Base-by-base conservation (phyloP, 179 eudicot genomes). In the Heliamphora pulchella region DNA sequence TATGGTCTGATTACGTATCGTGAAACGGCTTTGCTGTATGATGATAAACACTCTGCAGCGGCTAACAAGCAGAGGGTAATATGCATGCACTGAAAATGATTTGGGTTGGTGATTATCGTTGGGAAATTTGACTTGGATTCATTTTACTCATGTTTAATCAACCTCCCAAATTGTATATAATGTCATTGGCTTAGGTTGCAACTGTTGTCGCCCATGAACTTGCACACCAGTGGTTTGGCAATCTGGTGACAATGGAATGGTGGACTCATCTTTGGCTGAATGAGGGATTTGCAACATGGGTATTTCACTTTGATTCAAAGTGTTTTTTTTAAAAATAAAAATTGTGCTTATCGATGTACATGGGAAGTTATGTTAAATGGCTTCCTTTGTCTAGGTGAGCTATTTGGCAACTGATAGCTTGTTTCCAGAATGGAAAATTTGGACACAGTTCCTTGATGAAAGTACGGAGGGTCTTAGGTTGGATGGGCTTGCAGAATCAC, bases 211-310 rank as follows among this genome's bases (percentile, higher is more conserved):
- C 99, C 82, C 99, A 96, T 89, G 99, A 96, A 82, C 89, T 90
- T 83, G 94, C 91, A 39, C 98, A 94, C 82, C 99, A 96, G 83
- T 96, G 99, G 99, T 96, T 96, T 85, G 98, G 99, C 77, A 94
- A 96, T 89, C 97, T 96, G 79, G 98, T 96, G 75, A 92, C 99
- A 53, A 94, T 94, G 98, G 99, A 94, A 71, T 96, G 98, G 97
- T 94, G 99, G 99, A 94, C 99, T 9, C 97, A 96, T 89, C 87
- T 96, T 72, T 94, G 99, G 99, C 86, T 96, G 83, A 96, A 96
- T 81, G 99, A 96, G 87, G 98, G 98, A 75, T 92, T 96, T 82
- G 98, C 99, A 47, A 94, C 99, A 76, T 96, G 99, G 98, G 99
- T 96, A 94, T 55, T 1, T 57, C 51, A 58, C 51, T 43, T 75